A percentile compares a stretch with the other conserved stretches of the same genome.
These are phyloP conservation scores for Colletotrichum sidae DNA, from an alignment of 2,329 filamentous ascomycete species.

Conservation along the genomic window DNA sequence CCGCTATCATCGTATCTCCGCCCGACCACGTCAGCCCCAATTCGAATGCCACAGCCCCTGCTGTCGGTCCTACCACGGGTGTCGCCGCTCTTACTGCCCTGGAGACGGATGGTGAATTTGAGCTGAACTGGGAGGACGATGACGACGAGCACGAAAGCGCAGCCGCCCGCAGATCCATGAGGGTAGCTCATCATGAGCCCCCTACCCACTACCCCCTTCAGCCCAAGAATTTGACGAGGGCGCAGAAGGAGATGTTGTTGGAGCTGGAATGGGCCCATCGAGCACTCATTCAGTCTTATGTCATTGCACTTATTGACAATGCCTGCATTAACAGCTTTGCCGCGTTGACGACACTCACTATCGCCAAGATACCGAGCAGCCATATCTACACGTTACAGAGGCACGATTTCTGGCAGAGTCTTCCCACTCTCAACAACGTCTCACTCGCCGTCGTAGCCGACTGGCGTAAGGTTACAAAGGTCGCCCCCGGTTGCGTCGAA, in stretches of 20 bases:
- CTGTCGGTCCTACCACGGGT: no score
- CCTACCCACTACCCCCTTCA: conserved; percentile 53
- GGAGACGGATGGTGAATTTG: no score
- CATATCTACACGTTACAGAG: conserved; percentile 68
- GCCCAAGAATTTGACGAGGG: conserved; percentile 66
- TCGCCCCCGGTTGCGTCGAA: conserved; percentile 62
- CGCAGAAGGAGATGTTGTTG: conserved; percentile 76
- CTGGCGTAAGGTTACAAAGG: conserved; percentile 70
- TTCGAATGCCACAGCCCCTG: conserved; percentile 13
- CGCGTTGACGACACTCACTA: conserved; percentile 68
- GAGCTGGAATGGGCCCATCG: conserved; percentile 77
- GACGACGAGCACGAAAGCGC: conserved; percentile 24
- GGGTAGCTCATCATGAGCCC: conserved; percentile 30
- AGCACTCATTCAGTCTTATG: conserved; percentile 75
- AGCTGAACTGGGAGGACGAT: no score
- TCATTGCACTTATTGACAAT: conserved; percentile 73
- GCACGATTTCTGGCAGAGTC: conserved; percentile 70
- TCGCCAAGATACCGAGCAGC: conserved; percentile 73
- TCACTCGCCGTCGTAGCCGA: conserved; percentile 73
- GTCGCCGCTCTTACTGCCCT: no score
- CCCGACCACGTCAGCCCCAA: conserved; percentile 37
- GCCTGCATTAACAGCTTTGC: conserved; percentile 57
- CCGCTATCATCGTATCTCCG: conserved; percentile 14
- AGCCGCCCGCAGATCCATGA: conserved; percentile 13
- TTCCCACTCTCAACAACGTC: conserved; percentile 66